These are phyloP conservation scores for Parvularia atlantis DNA, from an alignment of 78 protist genomes.

Conservation along the genomic window DNA sequence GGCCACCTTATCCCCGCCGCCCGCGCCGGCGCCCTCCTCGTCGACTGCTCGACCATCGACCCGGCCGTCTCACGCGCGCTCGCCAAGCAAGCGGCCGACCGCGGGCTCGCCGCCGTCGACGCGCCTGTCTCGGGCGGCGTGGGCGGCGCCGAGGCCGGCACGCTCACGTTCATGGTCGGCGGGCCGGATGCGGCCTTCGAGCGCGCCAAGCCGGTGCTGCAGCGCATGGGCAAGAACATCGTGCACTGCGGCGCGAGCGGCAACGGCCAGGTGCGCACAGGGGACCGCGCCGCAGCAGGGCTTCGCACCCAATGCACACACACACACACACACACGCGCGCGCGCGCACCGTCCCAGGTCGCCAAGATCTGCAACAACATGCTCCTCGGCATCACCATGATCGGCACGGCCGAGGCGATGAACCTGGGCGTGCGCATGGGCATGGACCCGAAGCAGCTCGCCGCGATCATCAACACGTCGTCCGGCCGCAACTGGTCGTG, in stretches of 20 bases:
- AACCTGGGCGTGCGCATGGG: conserved; percentile 72
- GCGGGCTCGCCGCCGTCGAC: conserved; percentile 45
- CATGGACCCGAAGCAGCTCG: conserved; percentile 76
- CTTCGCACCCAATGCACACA: too few relatives aligned
- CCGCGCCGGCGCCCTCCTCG: conserved; percentile 24
- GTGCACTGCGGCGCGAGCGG: conserved; percentile 76
- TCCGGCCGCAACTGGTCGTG: conserved; percentile 86
- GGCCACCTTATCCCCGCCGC: background rate
- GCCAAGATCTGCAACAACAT: conserved; percentile 86
- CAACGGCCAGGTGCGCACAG: conserved; percentile 47
- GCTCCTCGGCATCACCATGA: conserved; percentile 72
- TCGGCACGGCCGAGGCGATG: conserved; percentile 79
- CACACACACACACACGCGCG: background rate
- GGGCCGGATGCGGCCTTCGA: conserved; percentile 38
- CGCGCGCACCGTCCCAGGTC: conserved; percentile 9
- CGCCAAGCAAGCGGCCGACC: conserved; percentile 12
- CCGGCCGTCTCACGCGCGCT: conserved; percentile 49
- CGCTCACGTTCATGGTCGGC: conserved; percentile 89
- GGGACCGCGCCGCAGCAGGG: too few relatives aligned
- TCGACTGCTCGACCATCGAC: conserved; percentile 76
- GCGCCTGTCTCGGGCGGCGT: conserved; percentile 86
- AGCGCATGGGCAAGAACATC: conserved; percentile 70
- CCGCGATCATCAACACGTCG: conserved; percentile 77
- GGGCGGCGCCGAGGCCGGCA: conserved; percentile 75
- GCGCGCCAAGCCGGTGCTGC: conserved; percentile 44